Evolutionary conservation across 192 early-diverging fungal species (phyloP), one percentile per base, ranked within the genome.

Genomic region (Physocladia obscura): DNA sequence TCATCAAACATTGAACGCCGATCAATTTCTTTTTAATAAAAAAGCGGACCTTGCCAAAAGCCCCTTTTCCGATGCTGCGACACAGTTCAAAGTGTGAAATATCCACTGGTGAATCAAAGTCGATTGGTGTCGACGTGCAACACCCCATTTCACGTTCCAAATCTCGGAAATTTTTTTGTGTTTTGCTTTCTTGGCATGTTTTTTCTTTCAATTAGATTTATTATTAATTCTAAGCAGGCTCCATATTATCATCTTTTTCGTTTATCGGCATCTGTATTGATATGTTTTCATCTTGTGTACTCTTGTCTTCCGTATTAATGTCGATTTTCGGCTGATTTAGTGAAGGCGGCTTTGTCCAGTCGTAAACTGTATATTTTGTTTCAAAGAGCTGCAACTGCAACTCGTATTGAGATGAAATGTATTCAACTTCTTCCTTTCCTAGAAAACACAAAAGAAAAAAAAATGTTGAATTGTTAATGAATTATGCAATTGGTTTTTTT

Each of bases 61-160:
- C 93, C 1, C 96, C 96, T 70, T 93, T 92, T 5, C 96, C 96
- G 31, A 98, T 91, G 4, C 88, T 88, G 35, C 92, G 87, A 58
- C 93, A 78, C 19, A 98, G 62, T 24, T 91, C 77, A 17, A 84
- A 50, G 80, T 98, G 94, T 37, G 88, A 83, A 39, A 95, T 82
- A 40, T 92, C 87, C 19, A 24, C 92, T 90, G 70, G 62, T 36
- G 34, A 50, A 36, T 68, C 67, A 50, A 64, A 64, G 30, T 64
- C 62, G 21, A 64, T 26, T 13, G 62, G 62, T 31, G 62, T 11
- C 17, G 22, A 29, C 19, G 15, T 11, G 31, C 40, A 50, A 24
- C 62, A 64, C 8, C 56, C 56, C 56, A 57, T 52, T 26, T 21
- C 5, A 27, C 6, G 50, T 27, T 52, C 21, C 50, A 52, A 21